Evolutionary conservation across 2,329 filamentous ascomycete species (phyloP), one percentile per base, ranked within the genome.

Genomic region (Neoscytalidium dimidiatum): DNA sequence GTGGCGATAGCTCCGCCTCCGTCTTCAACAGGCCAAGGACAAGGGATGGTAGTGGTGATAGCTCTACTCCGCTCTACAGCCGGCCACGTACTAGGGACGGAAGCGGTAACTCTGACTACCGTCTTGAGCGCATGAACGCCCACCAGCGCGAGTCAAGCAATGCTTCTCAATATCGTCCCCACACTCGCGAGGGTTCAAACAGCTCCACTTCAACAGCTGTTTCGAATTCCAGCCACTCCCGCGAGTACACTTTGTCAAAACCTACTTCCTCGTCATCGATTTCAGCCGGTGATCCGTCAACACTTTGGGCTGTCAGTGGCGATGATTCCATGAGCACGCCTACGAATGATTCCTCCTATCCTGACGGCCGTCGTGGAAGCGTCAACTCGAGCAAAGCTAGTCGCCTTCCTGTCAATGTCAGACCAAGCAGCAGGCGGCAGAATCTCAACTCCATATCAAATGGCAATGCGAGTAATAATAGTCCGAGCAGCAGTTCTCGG

Each of bases 21-120:
- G 26, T 14, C 8, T 64, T 53, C 49, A 38, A 53, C 48, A 46
- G 61, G 28, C 61, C 51, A 4, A 56, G 38, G 35, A 56, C 49
- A 21, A 49, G 61, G 26, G 61, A 64, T 44, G 38, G 61, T n/a
- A 64, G 61, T 19, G 61, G 61, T 11, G 61, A 64, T 28, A 53
- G 35, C 38, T 64, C 48, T 23, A 38, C 33, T 11, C 51, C 33
- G 19, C n/a, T 19, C 33, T 63, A 64, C 49, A 64, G 49, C 17
- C 28, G 61, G 2, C 61, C 61, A 8, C 62, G 52, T 5, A 64
- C 62, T 7, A 58, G 62, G n/a, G 62, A 64, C 6, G 62, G 62
- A 14, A 64, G 62, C 19, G 62, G 62, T 3, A 38, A 35, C 9
- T 64, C 62, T 5, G 62, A 64, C 7, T 58, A 64, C 11, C 51